Conservation (phyloP, 1,284 basidiomycete species). For the Fomes fomentarius region DNA sequence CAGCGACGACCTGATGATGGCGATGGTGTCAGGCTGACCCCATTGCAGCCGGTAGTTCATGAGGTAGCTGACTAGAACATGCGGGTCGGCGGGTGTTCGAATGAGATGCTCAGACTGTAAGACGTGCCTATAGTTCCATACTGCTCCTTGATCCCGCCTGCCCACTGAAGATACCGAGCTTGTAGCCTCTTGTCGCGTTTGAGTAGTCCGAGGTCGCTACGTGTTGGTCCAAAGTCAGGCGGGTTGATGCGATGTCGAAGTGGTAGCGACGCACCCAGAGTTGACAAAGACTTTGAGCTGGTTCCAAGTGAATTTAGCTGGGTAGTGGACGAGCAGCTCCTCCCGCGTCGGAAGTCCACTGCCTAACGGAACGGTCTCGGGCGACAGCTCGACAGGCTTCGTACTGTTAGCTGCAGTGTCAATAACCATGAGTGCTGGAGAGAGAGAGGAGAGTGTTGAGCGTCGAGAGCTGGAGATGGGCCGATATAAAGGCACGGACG, state of each 20-base stretch:
- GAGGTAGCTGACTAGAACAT: slow-evolving; percentile 62
- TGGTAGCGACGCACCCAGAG: slow-evolving; percentile 55
- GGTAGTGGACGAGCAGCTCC: slow-evolving; percentile 69
- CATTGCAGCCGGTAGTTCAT: slow-evolving; percentile 68
- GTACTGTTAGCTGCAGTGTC: too few relatives aligned
- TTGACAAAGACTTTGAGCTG: slow-evolving; percentile 78
- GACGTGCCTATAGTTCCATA: slow-evolving; percentile 67
- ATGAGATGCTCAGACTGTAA: slow-evolving; percentile 21
- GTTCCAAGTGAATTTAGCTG: slow-evolving; percentile 73
- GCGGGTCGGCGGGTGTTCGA: background rate
- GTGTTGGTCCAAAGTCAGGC: background rate
- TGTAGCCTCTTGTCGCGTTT: slow-evolving; percentile 76
- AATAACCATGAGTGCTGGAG: slow-evolving; percentile 6
- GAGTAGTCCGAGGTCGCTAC: slow-evolving; percentile 76
- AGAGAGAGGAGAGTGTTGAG: background rate
- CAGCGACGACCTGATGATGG: slow-evolving; percentile 45
- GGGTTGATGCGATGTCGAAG: background rate
- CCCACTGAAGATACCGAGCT: slow-evolving; percentile 64
- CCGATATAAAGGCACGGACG: too few relatives aligned
- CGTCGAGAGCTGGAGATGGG: background rate
- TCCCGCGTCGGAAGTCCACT: slow-evolving; percentile 66
- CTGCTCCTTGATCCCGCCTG: slow-evolving; percentile 51
- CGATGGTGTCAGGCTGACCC: slow-evolving; percentile 67
- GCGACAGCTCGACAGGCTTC: slow-evolving; percentile 4
- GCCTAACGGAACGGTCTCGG: slow-evolving; percentile 43